Percentiles rank a stretch among this genome's conserved stretches.
These are phyloP conservation scores for Parachlorella kessleri DNA, from an alignment of 139 green algal species.

Conservation along the genomic window DNA sequence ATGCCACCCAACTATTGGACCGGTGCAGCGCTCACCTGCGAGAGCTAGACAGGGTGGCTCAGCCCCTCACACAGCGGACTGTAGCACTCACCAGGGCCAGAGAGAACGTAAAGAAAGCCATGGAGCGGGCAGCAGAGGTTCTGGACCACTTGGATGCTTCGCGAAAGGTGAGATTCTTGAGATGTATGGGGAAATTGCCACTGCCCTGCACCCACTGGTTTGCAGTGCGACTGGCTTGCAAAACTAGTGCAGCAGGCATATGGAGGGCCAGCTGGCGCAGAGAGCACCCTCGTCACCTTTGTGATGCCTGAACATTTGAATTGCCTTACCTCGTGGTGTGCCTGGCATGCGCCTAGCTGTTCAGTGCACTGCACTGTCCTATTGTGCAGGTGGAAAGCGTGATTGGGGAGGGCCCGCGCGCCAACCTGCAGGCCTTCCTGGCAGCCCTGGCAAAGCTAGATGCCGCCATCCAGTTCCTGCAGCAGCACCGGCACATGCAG, in stretches of 20 bases:
- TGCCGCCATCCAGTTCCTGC: conserved; percentile 33
- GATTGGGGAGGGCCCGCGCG: conserved; percentile 38
- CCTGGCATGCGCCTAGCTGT: neutral
- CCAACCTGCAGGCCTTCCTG: conserved; percentile 35
- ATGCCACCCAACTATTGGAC: neutral
- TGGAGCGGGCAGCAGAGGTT: conserved; percentile 35
- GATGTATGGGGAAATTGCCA: neutral
- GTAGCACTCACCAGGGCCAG: conserved; percentile 5
- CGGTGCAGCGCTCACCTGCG: neutral
- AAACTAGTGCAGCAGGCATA: neutral
- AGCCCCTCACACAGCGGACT: neutral
- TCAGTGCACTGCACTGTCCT: too few relatives aligned
- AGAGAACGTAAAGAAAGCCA: conserved; percentile 38
- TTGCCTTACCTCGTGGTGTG: neutral
- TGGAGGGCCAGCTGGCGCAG: too few relatives aligned
- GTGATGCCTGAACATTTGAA: neutral
- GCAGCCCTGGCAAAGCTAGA: conserved; percentile 31
- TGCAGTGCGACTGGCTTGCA: neutral
- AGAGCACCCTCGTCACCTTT: neutral
- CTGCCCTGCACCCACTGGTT: neutral
- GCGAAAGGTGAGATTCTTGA: conserved; percentile 17
- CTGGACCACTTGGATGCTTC: conserved; percentile 43
- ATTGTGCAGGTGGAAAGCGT: conserved; percentile 16
- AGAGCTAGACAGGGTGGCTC: neutral
- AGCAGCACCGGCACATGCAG: conserved; percentile 28